Evolutionary conservation across 176 grass and related monocot genomes (phyloP).

Genomic region (Paspalum notatum): DNA sequence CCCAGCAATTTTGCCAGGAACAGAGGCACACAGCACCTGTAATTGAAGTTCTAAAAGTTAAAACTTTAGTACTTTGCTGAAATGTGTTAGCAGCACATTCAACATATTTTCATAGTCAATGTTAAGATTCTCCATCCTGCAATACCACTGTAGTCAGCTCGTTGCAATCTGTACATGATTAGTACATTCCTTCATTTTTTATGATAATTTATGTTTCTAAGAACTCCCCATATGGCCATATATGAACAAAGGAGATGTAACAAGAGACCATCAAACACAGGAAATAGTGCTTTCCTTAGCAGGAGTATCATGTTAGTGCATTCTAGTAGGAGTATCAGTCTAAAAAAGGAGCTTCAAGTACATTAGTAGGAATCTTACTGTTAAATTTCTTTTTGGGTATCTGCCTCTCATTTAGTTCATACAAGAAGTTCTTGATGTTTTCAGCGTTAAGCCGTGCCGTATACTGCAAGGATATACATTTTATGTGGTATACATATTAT

Average conservation of each 20-base stretch:
- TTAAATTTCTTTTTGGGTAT: constrained; percentile 96
- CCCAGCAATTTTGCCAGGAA: background rate
- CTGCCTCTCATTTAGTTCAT: constrained; percentile 71
- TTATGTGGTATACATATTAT: background rate
- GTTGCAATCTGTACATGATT: constrained; percentile 5
- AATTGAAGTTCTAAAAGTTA: background rate
- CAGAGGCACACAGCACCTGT: background rate
- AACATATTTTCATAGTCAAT: background rate
- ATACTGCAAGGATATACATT: constrained; percentile 67
- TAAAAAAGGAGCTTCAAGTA: constrained; percentile 19
- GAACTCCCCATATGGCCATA: background rate
- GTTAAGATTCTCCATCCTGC: background rate
- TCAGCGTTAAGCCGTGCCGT: constrained; percentile 88
- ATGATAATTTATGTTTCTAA: background rate
- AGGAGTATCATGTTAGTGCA: background rate
- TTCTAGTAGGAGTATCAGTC: constrained; percentile 4
- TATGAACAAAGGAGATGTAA: background rate
- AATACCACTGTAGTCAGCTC: background rate
- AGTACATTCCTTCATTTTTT: background rate
- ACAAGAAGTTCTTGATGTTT: constrained; percentile 89
- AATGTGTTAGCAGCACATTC: background rate
- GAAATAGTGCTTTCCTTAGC: background rate
- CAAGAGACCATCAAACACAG: background rate
- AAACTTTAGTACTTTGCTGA: constrained; percentile 1
- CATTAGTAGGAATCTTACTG: constrained; percentile 63